Evolutionary conservation across 441 rosid species (phyloP), one percentile per base, ranked within the genome.

Genomic region (Isatis lusitanica): DNA sequence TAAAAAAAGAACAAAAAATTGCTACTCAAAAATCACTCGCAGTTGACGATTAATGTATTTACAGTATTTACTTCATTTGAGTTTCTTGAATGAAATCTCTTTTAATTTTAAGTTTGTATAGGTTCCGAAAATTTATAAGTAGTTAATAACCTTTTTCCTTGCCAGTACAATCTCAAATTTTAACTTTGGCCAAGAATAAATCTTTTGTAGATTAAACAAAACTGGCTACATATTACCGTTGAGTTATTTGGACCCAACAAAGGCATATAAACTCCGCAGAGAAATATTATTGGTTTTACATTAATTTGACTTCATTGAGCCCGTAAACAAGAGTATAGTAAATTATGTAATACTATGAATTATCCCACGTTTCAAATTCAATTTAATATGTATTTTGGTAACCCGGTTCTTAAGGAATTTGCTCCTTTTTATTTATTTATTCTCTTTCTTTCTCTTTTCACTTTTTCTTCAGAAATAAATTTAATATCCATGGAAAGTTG

Each of bases 321-420:
- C n/a, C n/a, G n/a, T n/a, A n/a, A n/a, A n/a, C n/a, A n/a, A n/a
- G n/a, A n/a, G n/a, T n/a, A n/a, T n/a, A n/a, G n/a, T n/a, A n/a
- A n/a, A n/a, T n/a, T n/a, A n/a, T n/a, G n/a, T n/a, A n/a, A n/a
- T n/a, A n/a, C n/a, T n/a, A n/a, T n/a, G 53, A 3, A 33, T 18
- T 63, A 42, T 21, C 40, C 50, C 77, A 64, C 71, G 77, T 64
- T 73, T 44, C 7, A 21, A 7, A 43, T 55, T 44, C 50, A 55
- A 24, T 73, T 33, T 64, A 55, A n/a, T 62, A 36, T 63, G 11
- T 42, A 40, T 51, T 1, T 42, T 51, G 52, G 62, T 63, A 53
- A 63, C 63, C 63, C 76, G 76, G 47, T 44, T 56, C n/a, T 44
- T 44, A 55, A 44, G 64, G 64, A 55, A 63, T 53, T 53, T 47